A percentile compares a stretch with the other conserved stretches of the same genome.
These are phyloP conservation scores for Phytophthora europaea DNA, from an alignment of 352 stramenopile genomes.

Conservation along the genomic window DNA sequence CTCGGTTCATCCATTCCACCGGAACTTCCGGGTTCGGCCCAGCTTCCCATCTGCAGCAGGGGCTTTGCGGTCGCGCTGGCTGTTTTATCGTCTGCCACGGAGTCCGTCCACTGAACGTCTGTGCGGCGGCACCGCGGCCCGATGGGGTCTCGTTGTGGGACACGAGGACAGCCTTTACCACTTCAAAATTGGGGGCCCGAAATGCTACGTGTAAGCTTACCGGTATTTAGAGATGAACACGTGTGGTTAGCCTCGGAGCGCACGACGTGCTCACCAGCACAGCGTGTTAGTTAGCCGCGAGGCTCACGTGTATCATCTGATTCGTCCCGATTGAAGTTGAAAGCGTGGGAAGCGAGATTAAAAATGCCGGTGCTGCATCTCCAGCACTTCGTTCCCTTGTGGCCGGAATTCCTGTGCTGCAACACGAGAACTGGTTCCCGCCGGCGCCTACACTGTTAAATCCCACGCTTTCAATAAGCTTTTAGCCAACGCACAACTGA, in stretches of 20 bases:
- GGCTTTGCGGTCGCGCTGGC: too few species aligned
- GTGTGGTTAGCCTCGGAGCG: background rate
- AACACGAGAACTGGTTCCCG: too few species aligned
- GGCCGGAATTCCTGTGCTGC: too few species aligned
- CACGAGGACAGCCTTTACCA: background rate
- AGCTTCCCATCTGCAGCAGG: too few species aligned
- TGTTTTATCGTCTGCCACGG: too few species aligned
- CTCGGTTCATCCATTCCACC: too few species aligned
- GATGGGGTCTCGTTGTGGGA: background rate
- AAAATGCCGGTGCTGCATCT: constrained; percentile 3
- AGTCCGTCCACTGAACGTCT: constrained; percentile 2
- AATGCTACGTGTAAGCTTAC: too few species aligned
- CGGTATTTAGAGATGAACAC: background rate
- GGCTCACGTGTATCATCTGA: constrained; percentile 10
- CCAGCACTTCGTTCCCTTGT: background rate
- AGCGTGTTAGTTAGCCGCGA: background rate
- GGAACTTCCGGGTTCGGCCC: too few species aligned
- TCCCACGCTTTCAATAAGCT: too few species aligned
- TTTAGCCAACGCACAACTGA: background rate
- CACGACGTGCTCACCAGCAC: background rate
- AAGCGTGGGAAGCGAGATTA: background rate
- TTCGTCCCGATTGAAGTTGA: constrained; percentile 14
- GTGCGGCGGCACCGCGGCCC: background rate
- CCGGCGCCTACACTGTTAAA: too few species aligned
- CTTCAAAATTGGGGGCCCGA: background rate